Evolutionary conservation across 257 asterid species (phyloP).

Genomic region (Solanum raphanifolium): DNA sequence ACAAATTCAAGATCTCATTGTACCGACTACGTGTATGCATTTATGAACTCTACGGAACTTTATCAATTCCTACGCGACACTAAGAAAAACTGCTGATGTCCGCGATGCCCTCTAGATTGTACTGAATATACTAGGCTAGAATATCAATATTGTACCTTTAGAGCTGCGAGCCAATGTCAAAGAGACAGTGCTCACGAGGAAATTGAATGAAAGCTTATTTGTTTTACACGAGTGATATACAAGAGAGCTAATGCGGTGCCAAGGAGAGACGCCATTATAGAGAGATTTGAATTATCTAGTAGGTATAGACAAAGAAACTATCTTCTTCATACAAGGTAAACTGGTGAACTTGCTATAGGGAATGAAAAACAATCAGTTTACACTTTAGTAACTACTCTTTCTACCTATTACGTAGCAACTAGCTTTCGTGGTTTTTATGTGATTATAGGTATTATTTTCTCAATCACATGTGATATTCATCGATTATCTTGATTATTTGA

Average conservation of each 20-base stretch:
- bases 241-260: no score
- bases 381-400: no score
- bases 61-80: neutral
- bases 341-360: no score
- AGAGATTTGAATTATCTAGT: no score
- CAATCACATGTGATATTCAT: neutral
- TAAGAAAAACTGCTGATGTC: neutral
- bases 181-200: neutral
- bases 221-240: no score
- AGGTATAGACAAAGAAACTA: no score
- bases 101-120: neutral
- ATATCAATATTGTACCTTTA: no score
- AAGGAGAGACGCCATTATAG: no score
- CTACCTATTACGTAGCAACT: neutral
- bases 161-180: neutral
- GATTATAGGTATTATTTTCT: neutral
- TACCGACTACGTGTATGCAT: neutral
- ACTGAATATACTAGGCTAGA: neutral
- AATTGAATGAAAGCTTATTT: no score
- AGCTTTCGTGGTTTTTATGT: neutral
- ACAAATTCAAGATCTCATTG: neutral
- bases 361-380: neutral
- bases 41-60: neutral
- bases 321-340: no score
- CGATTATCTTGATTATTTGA: neutral